A percentile compares a stretch with the other conserved stretches of the same genome.
Evolutionary conservation across 305 asterid genomes (phyloP).

Genomic region (Striga hermonthica): DNA sequence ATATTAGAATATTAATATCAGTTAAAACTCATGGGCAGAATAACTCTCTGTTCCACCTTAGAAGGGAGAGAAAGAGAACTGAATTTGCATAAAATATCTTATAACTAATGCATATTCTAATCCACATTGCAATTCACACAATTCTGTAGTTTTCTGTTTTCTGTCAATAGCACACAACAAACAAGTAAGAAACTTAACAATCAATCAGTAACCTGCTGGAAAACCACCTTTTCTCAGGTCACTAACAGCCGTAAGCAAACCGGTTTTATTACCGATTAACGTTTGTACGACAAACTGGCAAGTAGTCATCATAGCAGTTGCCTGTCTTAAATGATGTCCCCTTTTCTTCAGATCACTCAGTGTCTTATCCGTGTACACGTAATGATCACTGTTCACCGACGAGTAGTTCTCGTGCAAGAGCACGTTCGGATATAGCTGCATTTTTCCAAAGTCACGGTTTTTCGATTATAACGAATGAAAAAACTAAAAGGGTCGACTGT

Average conservation of each 20-base stretch:
- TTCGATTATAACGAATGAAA: too few relatives aligned
- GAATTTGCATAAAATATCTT: too few relatives aligned
- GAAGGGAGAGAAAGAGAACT: too few relatives aligned
- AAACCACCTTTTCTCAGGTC: slow-evolving; percentile 26
- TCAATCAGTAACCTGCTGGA: slow-evolving; percentile 27
- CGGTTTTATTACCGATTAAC: slow-evolving; percentile 1
- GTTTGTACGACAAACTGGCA: slow-evolving; percentile 25
- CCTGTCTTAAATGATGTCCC: slow-evolving; percentile 18
- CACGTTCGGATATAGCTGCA: slow-evolving; percentile 7
- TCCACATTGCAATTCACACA: too few relatives aligned
- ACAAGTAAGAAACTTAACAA: neutral
- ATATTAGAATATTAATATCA: too few relatives aligned
- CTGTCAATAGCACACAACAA: neutral
- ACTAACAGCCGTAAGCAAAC: slow-evolving; percentile 22
- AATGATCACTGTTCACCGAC: slow-evolving; percentile 14
- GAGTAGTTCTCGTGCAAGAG: slow-evolving; percentile 19
- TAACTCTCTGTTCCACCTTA: too few relatives aligned
- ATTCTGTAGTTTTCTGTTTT: neutral
- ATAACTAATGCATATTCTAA: too few relatives aligned
- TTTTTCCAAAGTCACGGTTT: too few relatives aligned
- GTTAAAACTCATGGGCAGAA: too few relatives aligned
- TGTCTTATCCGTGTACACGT: neutral
- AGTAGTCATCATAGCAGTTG: slow-evolving; percentile 15
- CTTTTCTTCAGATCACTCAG: slow-evolving; percentile 17
- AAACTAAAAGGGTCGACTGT: too few relatives aligned